Base-by-base conservation (phyloP, 345 rosid species). In the Acer saccharum region DNA sequence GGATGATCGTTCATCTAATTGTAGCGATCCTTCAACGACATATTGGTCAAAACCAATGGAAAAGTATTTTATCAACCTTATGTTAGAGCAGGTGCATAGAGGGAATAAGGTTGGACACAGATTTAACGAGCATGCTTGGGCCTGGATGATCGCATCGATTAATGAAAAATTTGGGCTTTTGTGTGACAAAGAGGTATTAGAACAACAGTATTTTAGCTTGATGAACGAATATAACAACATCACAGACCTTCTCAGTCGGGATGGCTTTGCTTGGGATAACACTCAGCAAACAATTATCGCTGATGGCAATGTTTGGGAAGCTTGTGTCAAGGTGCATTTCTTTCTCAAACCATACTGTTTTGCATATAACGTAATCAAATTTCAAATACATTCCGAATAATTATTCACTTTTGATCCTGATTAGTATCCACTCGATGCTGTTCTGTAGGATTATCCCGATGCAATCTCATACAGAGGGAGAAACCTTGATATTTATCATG, bases 91-190 rank as follows among this genome's bases (percentile, higher is more conserved):
- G 74, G 76, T 76, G 77, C 68, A 67, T 39, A 78, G 67, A 78
- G 90, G 92, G 72, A 86, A 85, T 68, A 86, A 81, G 80, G 71
- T 87, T 61, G 87, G 81, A 69, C 87, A 76, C 60, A 72, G 83
- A 50, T 87, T 90, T 79, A 82, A 81, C 66, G 92, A 91, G 69
- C 87, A 81, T 80, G 90, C 91, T 65, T 91, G 97, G 97, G 54
- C 72, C 63, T 94, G 87, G 88, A 82, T 50, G 81, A 80, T 10
- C 13, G 21, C 73, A 73, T 83, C 87, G 61, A 90, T 92, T 79
- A 89, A 86, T 65, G 87, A 83, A 76, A 85, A 86, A 18, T 92
- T 90, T 11, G 83, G 82, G 67, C 63, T 89, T 76, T 68, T 80
- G 58, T 84, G 83, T 66, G 87, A 87, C 81, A 86, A 79, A 83